Base-by-base conservation (phyloP, 257 asterid species). In the Solanum pimpinellifolium region DNA sequence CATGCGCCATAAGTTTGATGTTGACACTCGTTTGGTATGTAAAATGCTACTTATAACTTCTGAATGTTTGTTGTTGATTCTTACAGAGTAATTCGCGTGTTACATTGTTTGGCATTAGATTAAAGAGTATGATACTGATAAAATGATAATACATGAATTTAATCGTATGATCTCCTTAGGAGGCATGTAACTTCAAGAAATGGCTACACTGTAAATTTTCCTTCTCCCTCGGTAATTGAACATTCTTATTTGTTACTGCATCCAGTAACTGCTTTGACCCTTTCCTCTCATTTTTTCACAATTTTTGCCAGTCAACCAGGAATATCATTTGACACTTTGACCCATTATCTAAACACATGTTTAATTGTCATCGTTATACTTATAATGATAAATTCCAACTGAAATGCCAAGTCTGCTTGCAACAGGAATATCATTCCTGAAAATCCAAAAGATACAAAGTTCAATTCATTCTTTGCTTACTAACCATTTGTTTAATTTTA, bases 1-100 rank as follows among this genome's bases (percentile, higher is more conserved):
- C 93, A 97, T 97, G 99, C 98, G 99, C 83, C 99, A 97, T 93
- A 97, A 97, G 95, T 97, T 97, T 89, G 99, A 97, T 86, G 98
- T 95, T 23, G 99, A 97, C 93, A 97, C 99, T 87, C 96, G 93
- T 59, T 90, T 97, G 99, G 99, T 97, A 93, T 62, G 95, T 86
- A 27, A 74, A 44, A 25, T 52, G 20, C 76, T 33, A 68, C 73
- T 31, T 35, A 44, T 39, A 80, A 65, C 29, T 49, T 81, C 85
- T 81, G 85, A 20, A 49, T 31, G 20, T 31, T 49, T 62, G 46
- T 49, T 49, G 29, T 21, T 69, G 49, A 47, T 27, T 80, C 44
- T 18, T 18, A 29, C 68, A 16, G 65, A 25, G 42, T 80, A 15
- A 27, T 60, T 29, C 16, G 10, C 4, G 83, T 46, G 44, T 47